These are phyloP conservation scores for Mikania micrantha DNA, from an alignment of 129 eudicot species.

Conservation along the genomic window DNA sequence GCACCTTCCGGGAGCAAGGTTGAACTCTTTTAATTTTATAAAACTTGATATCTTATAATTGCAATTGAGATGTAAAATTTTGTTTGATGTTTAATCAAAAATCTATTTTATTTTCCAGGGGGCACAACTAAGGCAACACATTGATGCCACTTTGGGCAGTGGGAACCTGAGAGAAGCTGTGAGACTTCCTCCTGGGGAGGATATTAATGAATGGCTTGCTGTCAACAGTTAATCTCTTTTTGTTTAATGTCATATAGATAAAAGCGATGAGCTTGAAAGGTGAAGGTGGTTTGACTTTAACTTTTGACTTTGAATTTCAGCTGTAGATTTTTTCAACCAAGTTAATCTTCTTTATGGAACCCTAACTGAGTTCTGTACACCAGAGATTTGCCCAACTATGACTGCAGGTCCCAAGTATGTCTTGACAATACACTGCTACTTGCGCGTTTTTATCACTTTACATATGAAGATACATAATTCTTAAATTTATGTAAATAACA, in stretches of 20 bases:
- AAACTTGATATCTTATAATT: neutral
- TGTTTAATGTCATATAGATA: neutral
- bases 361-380: constrained; percentile 88
- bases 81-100: too few species aligned
- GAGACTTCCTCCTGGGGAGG: constrained; percentile 94
- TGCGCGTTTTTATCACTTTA: neutral
- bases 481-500: constrained; percentile 11
- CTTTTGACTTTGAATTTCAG: constrained; percentile 41
- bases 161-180: constrained; percentile 97
- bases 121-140: constrained; percentile 87
- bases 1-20: constrained; percentile 99
- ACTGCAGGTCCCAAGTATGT: constrained; percentile 96
- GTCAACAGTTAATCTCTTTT: constrained; percentile 64
- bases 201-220: constrained; percentile 96
- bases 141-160: constrained; percentile 93
- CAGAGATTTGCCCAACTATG: constrained; percentile 95
- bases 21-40: neutral
- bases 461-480: neutral
- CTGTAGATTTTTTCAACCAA: constrained; percentile 97
- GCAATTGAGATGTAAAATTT: neutral
- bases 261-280: constrained; percentile 4
- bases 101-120: constrained; percentile 41
- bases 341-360: constrained; percentile 97
- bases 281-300: constrained; percentile 12
- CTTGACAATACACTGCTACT: neutral